phyloP scores from a whole-genome alignment of 108 stramenopile species.

The Pseudonitzschia multiseries region DNA sequence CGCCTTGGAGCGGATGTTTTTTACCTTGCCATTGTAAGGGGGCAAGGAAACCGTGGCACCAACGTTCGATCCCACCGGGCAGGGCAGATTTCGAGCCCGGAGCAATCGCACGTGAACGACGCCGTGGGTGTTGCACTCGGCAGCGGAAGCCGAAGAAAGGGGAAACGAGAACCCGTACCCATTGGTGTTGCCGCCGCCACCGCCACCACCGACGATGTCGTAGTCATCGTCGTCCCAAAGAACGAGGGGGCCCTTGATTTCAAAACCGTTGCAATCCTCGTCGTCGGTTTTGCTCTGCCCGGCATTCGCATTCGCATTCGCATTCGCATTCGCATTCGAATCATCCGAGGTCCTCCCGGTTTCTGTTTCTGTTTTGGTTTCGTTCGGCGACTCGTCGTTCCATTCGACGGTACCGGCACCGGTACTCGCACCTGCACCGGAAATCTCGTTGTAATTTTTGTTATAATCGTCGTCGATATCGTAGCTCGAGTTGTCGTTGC shows the following conservation, averaged over 20 bases:
- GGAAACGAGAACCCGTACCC: not conserved
- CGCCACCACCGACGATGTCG: not conserved
- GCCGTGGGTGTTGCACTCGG: slow-evolving; percentile 58
- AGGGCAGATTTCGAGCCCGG: slow-evolving; percentile 72
- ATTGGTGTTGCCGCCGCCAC: not conserved
- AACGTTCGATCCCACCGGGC: slow-evolving; percentile 58
- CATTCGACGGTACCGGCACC: too few species aligned
- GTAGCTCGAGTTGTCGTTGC: not conserved
- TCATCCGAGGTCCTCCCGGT: not conserved
- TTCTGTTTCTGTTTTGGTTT: not conserved
- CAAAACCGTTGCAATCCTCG: not conserved
- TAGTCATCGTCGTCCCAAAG: slow-evolving; percentile 22
- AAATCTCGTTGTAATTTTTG: not conserved
- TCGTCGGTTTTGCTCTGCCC: not conserved
- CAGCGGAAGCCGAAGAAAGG: not conserved
- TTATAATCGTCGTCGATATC: not conserved
- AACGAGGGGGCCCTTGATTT: slow-evolving; percentile 15
- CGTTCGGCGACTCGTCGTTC: not conserved
- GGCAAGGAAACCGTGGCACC: slow-evolving; percentile 55
- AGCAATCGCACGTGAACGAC: slow-evolving; percentile 75
- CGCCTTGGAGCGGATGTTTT: slow-evolving; percentile 38
- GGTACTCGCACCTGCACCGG: too few species aligned
- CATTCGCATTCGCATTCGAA: too few species aligned
- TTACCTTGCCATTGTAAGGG: slow-evolving; percentile 80
- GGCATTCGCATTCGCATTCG: too few species aligned